Conservation (phyloP, 805 yeast genomes). For the Yarrowia deformans region DNA sequence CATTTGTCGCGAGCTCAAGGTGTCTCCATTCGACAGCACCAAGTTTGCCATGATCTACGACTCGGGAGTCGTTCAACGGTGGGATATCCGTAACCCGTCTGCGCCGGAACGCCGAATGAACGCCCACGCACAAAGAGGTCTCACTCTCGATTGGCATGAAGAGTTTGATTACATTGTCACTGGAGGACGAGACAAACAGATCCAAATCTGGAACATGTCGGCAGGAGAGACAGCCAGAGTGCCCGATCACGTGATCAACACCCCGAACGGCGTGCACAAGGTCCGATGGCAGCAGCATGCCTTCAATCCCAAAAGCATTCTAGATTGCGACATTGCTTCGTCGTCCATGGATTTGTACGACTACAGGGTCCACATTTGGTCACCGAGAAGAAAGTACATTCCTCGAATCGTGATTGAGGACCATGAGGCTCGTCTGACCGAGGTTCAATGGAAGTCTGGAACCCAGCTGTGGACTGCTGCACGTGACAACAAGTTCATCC, state of each 20-base stretch:
- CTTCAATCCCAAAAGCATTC: constrained; percentile 31
- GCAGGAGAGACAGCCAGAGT: constrained; percentile 49
- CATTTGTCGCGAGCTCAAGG: constrained; percentile 66
- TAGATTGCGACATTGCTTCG: constrained; percentile 61
- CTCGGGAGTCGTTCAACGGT: constrained; percentile 83
- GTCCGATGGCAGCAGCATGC: constrained; percentile 63
- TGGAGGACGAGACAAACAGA: constrained; percentile 89
- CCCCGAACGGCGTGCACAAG: constrained; percentile 80
- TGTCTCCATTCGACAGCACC: constrained; percentile 61
- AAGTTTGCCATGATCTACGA: constrained; percentile 83
- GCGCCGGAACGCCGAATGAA: constrained; percentile 73
- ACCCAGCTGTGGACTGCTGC: constrained; percentile 61
- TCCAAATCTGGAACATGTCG: constrained; percentile 75
- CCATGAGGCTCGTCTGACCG: constrained; percentile 49
- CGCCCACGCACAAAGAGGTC: constrained; percentile 92
- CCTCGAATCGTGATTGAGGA: constrained; percentile 64
- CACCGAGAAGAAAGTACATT: constrained; percentile 70
- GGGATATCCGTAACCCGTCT: constrained; percentile 78
- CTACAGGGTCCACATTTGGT: constrained; percentile 69
- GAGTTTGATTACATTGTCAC: constrained; percentile 79
- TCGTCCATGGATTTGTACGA: constrained; percentile 74
- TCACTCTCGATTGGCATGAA: constrained; percentile 89
- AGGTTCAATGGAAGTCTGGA: constrained; percentile 43
- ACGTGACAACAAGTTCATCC: constrained; percentile 58
- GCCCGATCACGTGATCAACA: constrained; percentile 75